Conservation (phyloP, 768 basidiomycete species). For the Pseudohyphozyma bogoriensis region DNA sequence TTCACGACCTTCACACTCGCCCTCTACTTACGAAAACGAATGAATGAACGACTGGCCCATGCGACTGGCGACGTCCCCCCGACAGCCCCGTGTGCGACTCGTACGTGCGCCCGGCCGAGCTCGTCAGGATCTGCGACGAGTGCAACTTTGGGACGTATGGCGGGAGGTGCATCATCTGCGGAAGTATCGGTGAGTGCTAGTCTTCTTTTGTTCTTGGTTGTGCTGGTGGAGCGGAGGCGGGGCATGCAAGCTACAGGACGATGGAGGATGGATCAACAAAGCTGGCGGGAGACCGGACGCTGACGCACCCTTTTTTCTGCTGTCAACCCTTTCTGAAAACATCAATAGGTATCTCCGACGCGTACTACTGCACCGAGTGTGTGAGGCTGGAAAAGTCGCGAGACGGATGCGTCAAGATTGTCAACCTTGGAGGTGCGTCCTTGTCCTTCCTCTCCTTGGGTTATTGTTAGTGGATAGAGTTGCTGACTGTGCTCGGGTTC, state of each 20-base stretch:
- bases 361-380: slow-evolving; percentile 78
- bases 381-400: slow-evolving; percentile 82
- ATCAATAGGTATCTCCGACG: slow-evolving; percentile 91
- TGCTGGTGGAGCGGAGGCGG: not conserved
- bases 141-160: slow-evolving; percentile 99
- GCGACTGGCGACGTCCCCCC: no score
- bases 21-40: no score
- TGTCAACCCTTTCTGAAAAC: not conserved
- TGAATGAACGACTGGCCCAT: not conserved
- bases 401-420: slow-evolving; percentile 97
- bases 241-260: slow-evolving; percentile 1
- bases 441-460: slow-evolving; percentile 41
- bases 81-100: slow-evolving; percentile 96
- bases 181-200: slow-evolving; percentile 64
- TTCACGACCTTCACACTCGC: no score
- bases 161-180: slow-evolving; percentile 94
- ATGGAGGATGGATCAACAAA: no score
- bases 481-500: not conserved
- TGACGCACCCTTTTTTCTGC: not conserved
- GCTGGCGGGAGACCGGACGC: not conserved
- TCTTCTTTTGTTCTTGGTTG: not conserved
- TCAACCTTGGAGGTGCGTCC: slow-evolving; percentile 94
- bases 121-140: slow-evolving; percentile 97
- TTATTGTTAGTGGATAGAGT: not conserved
- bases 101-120: slow-evolving; percentile 94